A percentile compares a stretch with the other conserved stretches of the same genome.
Conservation (phyloP, 2,329 filamentous ascomycete genomes). For the Claviceps paspali region DNA sequence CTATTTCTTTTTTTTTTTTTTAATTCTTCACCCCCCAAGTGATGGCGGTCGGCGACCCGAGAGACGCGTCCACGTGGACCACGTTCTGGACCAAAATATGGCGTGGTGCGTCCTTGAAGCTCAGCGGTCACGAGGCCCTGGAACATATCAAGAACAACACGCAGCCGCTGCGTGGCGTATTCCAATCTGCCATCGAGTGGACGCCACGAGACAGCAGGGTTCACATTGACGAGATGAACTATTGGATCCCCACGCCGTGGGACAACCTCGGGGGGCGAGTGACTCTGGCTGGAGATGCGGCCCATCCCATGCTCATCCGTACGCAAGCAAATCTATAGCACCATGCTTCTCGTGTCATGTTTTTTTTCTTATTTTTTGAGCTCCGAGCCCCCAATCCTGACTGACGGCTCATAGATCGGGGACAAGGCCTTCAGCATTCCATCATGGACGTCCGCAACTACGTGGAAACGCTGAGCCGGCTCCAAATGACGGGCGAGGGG, state of each 20-base stretch:
- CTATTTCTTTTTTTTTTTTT: no score
- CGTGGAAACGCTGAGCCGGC: slow-evolving; percentile 16
- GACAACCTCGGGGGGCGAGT: slow-evolving; percentile 17
- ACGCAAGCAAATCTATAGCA: slow-evolving; percentile 4
- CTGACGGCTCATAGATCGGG: slow-evolving; percentile 18
- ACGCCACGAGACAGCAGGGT: slow-evolving; percentile 16
- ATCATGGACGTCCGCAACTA: slow-evolving; percentile 25
- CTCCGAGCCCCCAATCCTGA: no score
- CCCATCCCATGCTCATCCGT: slow-evolving; percentile 30
- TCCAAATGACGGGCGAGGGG: slow-evolving; percentile 6
- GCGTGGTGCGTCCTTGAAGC: slow-evolving; percentile 11
- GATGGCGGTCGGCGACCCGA: slow-evolving; percentile 10
- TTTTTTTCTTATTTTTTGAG: background rate
- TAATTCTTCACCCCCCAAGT: slow-evolving; percentile 5
- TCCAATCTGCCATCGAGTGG: slow-evolving; percentile 19
- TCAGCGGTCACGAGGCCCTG: slow-evolving; percentile 22
- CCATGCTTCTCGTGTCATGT: no score
- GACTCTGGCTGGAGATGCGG: slow-evolving; percentile 24
- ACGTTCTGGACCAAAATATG: slow-evolving; percentile 22
- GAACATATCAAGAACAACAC: slow-evolving; percentile 14
- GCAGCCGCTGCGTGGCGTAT: slow-evolving; percentile 14
- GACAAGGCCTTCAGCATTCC: slow-evolving; percentile 29
- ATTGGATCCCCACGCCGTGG: slow-evolving; percentile 20
- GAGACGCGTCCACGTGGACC: slow-evolving; percentile 15
- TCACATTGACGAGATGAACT: slow-evolving; percentile 21